Evolutionary conservation across 1,139 yeast species (phyloP).

Genomic region (Blastobotrys petasosporus): DNA sequence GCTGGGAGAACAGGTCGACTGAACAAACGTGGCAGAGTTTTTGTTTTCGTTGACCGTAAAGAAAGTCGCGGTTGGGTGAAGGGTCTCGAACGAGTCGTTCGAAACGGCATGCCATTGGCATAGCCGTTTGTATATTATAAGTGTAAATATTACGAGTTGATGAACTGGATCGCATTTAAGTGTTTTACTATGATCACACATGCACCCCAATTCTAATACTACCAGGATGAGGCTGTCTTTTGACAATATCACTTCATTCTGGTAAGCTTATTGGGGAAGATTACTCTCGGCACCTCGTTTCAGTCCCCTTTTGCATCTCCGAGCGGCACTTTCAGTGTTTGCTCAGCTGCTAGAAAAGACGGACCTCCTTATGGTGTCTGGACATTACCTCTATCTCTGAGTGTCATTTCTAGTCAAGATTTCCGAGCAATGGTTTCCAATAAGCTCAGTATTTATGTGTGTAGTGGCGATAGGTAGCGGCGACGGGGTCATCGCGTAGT

Average conservation of each 20-base stretch:
- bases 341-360: background rate
- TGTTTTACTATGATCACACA: background rate
- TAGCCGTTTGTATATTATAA: slow-evolving; percentile 1
- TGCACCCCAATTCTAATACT: slow-evolving; percentile 2
- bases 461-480: no score
- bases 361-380: slow-evolving; percentile 9
- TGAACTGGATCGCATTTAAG: background rate
- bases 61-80: slow-evolving; percentile 73
- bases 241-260: background rate
- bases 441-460: no score
- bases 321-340: background rate
- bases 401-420: no score
- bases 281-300: slow-evolving; percentile 10
- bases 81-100: slow-evolving; percentile 61
- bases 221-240: background rate
- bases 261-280: slow-evolving; percentile 6
- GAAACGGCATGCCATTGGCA: slow-evolving; percentile 16
- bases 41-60: slow-evolving; percentile 62
- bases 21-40: slow-evolving; percentile 83
- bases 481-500: no score
- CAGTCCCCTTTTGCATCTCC: slow-evolving; percentile 8
- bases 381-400: background rate
- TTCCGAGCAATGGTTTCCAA: no score
- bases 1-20: slow-evolving; percentile 94
- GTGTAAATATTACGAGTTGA: slow-evolving; percentile 5